phyloP scores from a whole-genome alignment of 805 yeast species.

The Ogataea neopini region DNA sequence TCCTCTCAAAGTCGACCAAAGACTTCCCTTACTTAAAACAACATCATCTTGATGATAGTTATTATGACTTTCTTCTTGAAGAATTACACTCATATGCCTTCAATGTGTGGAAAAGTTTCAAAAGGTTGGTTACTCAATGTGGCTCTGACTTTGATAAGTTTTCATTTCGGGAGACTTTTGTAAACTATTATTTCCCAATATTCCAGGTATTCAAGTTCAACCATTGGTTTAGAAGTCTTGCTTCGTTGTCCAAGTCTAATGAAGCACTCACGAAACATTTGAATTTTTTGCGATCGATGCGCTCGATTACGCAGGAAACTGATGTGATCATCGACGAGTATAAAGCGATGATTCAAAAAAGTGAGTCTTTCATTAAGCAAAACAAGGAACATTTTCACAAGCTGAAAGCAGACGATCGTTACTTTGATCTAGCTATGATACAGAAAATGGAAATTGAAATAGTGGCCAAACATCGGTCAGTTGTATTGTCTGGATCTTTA shows the following conservation, averaged over 20 bases:
- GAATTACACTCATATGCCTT: constrained; percentile 8
- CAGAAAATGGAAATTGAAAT: constrained; percentile 11
- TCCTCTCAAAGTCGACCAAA: constrained; percentile 10
- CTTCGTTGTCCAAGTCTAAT: constrained; percentile 18
- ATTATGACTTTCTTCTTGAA: constrained; percentile 20
- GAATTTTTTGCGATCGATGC: constrained; percentile 21
- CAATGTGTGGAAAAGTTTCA: constrained; percentile 17
- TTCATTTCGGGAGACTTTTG: constrained; percentile 14
- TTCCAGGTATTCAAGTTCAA: constrained; percentile 26
- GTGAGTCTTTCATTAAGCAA: constrained; percentile 19
- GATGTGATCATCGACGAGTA: constrained; percentile 19
- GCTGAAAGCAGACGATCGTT: constrained; percentile 10
- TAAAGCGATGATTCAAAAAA: constrained; percentile 21
- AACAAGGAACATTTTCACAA: constrained; percentile 17
- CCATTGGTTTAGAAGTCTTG: constrained; percentile 25
- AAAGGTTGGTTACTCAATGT: constrained; percentile 7
- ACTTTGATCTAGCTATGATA: constrained; percentile 12
- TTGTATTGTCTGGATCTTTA: constrained; percentile 22
- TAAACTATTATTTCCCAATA: constrained; percentile 15
- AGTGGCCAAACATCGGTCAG: constrained; percentile 13
- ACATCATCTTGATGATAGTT: constrained; percentile 23
- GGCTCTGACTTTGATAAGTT: constrained; percentile 14
- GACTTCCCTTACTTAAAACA: constrained; percentile 19
- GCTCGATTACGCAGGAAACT: constrained; percentile 16
- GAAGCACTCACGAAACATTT: constrained; percentile 19